phyloP scores from a whole-genome alignment of 108 stramenopile species.

The Pseudonitzschia multiseries region DNA sequence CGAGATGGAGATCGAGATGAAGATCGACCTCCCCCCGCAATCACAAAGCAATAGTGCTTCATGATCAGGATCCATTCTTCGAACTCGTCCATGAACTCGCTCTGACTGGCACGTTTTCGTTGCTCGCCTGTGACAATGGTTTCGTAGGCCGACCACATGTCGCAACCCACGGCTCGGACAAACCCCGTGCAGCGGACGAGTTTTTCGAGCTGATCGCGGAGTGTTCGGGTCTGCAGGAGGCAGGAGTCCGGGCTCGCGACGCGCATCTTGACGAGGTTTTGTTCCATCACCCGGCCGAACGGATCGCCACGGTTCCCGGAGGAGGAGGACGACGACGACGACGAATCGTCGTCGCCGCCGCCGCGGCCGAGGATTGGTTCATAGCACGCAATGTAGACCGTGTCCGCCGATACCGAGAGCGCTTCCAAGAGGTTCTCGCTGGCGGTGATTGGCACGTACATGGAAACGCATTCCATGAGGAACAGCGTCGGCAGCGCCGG shows the following conservation, averaged over 20 bases:
- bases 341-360: not conserved
- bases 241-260: constrained; percentile 51
- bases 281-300: constrained; percentile 80
- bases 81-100: constrained; percentile 85
- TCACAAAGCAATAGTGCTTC: constrained; percentile 75
- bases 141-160: constrained; percentile 83
- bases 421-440: constrained; percentile 36
- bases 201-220: constrained; percentile 53
- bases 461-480: constrained; percentile 75
- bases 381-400: constrained; percentile 42
- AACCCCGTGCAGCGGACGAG: constrained; percentile 47
- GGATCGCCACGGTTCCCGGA: constrained; percentile 22
- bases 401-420: constrained; percentile 7
- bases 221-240: constrained; percentile 56
- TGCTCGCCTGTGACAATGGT: constrained; percentile 56
- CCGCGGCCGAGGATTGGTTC: constrained; percentile 66
- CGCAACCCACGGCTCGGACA: constrained; percentile 59
- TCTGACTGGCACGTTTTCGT: constrained; percentile 54
- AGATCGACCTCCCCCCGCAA: constrained; percentile 28
- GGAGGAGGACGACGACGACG: not conserved
- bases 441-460: constrained; percentile 69
- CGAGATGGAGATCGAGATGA: not conserved
- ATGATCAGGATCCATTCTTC: constrained; percentile 86
- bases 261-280: constrained; percentile 59
- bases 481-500: constrained; percentile 70